These are phyloP conservation scores for Canna indica DNA, from an alignment of 176 grass and related monocot genomes.

Conservation along the genomic window DNA sequence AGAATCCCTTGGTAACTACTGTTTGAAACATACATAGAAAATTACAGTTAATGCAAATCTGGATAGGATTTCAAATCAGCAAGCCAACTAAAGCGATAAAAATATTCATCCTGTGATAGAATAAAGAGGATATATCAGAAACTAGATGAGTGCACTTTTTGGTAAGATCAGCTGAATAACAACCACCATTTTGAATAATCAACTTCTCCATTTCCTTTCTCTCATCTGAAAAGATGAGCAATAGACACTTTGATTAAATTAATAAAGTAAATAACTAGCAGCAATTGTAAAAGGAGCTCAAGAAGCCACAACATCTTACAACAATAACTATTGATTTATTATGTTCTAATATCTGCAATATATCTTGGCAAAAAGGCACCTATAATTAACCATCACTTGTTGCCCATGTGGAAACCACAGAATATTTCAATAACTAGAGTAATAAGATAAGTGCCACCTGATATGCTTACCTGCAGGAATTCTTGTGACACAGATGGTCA, in stretches of 20 bases:
- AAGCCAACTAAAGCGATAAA: conserved; percentile 9
- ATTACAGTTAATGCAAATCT: background rate
- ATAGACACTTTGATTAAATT: conserved; percentile 8
- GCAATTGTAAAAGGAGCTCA: background rate
- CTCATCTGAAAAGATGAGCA: conserved; percentile 43
- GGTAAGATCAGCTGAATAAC: conserved; percentile 79
- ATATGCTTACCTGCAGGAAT: conserved; percentile 44
- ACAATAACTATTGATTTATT: background rate
- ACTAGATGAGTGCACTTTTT: conserved; percentile 85
- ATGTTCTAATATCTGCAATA: too few relatives aligned
- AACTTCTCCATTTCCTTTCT: conserved; percentile 52
- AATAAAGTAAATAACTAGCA: background rate
- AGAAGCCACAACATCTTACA: background rate
- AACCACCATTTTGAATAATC: conserved; percentile 86
- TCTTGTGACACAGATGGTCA: conserved; percentile 85
- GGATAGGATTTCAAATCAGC: conserved; percentile 3
- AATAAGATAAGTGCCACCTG: background rate
- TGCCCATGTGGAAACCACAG: background rate
- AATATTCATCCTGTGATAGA: conserved; percentile 10
- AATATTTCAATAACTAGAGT: background rate
- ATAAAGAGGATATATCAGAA: conserved; percentile 87
- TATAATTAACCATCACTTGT: background rate
- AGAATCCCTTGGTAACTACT: background rate
- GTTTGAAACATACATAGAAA: background rate
- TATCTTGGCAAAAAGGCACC: too few relatives aligned